Evolutionary conservation across 805 yeast genomes (phyloP).

Genomic region (Candida insectorum): DNA sequence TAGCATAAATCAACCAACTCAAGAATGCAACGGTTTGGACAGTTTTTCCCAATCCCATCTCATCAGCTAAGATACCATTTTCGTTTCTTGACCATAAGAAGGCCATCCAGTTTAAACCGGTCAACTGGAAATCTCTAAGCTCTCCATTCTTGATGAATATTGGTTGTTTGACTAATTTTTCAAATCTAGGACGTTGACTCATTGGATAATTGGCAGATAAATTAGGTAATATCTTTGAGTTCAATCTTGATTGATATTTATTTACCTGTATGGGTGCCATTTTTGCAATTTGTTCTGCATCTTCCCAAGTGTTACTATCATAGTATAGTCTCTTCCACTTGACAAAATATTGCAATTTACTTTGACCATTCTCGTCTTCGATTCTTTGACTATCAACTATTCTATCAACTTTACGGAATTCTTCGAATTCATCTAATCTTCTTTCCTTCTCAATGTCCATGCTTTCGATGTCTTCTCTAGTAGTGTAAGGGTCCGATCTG

Average conservation of each 20-base stretch:
- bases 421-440: constrained; percentile 75
- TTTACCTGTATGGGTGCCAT: constrained; percentile 82
- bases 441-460: constrained; percentile 91
- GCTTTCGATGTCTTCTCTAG: constrained; percentile 88
- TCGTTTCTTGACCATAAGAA: constrained; percentile 96
- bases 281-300: constrained; percentile 80
- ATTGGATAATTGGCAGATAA: constrained; percentile 73
- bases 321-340: constrained; percentile 93
- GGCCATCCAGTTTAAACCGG: constrained; percentile 99
- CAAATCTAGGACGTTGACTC: constrained; percentile 77
- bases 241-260: constrained; percentile 74
- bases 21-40: constrained; percentile 94
- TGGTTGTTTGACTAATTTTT: constrained; percentile 84
- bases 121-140: constrained; percentile 93
- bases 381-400: constrained; percentile 82
- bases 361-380: constrained; percentile 57
- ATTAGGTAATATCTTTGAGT: constrained; percentile 81
- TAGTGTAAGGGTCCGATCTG: constrained; percentile 74
- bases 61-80: constrained; percentile 96
- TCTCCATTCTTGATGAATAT: constrained; percentile 86
- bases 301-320: constrained; percentile 97
- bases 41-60: constrained; percentile 98
- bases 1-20: constrained; percentile 91
- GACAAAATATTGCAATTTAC: constrained; percentile 75
- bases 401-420: constrained; percentile 83